Evolutionary conservation across 306 rosid species (phyloP).

Genomic region (Vigna trinervia): DNA sequence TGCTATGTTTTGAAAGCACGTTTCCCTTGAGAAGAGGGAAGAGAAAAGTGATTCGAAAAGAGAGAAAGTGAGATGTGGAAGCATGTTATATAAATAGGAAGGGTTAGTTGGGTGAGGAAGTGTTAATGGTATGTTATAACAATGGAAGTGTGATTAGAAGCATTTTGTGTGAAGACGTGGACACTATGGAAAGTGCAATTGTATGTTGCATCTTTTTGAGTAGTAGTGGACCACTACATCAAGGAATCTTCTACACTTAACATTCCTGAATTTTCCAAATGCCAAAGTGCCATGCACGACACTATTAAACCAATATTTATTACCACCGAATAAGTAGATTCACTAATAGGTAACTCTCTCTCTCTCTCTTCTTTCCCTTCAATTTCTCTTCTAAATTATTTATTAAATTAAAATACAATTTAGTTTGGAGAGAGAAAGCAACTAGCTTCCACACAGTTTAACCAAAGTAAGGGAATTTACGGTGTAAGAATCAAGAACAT

Average conservation of each 20-base stretch:
- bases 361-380: too few relatives aligned
- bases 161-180: slow-evolving; percentile 1
- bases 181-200: slow-evolving; percentile 1
- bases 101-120: neutral
- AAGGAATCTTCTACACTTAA: neutral
- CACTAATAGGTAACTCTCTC: too few relatives aligned
- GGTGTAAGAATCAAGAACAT: slow-evolving; percentile 14
- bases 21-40: neutral
- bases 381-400: too few relatives aligned
- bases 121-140: neutral
- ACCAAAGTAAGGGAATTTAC: neutral
- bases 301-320: neutral
- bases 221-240: neutral
- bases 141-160: neutral
- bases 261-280: neutral
- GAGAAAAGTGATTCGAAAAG: neutral
- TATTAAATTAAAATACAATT: too few relatives aligned
- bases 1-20: neutral
- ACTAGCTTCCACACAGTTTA: neutral
- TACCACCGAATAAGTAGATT: neutral
- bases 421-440: slow-evolving; percentile 34
- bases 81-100: neutral
- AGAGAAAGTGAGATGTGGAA: slow-evolving; percentile 5
- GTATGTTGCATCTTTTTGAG: slow-evolving; percentile 5
- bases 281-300: neutral